Base-by-base conservation (phyloP, 2,329 filamentous ascomycete species). In the Fusarium proliferatum region DNA sequence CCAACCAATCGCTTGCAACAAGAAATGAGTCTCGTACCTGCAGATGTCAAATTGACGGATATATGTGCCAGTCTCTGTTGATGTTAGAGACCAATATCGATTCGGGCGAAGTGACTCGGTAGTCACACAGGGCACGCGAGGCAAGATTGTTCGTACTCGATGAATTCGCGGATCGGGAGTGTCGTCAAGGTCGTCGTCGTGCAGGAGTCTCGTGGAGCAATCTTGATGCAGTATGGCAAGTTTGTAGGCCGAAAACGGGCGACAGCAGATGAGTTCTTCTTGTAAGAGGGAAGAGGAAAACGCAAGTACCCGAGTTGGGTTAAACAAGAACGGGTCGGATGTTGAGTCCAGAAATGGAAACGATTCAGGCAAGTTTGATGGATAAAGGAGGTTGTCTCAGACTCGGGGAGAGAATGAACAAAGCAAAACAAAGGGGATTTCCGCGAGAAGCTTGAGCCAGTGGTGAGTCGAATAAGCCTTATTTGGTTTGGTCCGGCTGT, bases 311-410 rank as follows among this genome's bases (percentile, higher is more conserved):
- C 59, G 68, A 46, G 41, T 49, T 46, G 59, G 48, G 41, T 63
- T 41, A 60, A 63, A 62, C 39, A 45, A 73, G 57, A 70, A 70
- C 66, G 61, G 66, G 63, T 70, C 69, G 64, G 57, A 51, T 61
- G 59, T 61, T 45, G 45, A 67, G 49, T 56, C 67, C 69, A 69
- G 66, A 74, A 69, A 52, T 60, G 71, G 71, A 75, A 75, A 67
- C 39, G 64, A 69, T 64, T 45, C 56, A 75, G 76, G 61, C 65
- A 75, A 67, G 67, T 60, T 56, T 68, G 63, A 42, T 59, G 61
- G 66, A 52, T 66, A 71, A 74, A 76, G 68, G 70, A 73, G 75
- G 48, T 57, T 77, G 76, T 78, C 76, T 78, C 71, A 77, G 73
- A 73, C 62, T 76, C 58, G 69, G 56, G 53, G 72, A 66, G 59